Evolutionary conservation across 2,329 filamentous ascomycete species (phyloP), one percentile per base, ranked within the genome.

Genomic region (Penicillium sp.): DNA sequence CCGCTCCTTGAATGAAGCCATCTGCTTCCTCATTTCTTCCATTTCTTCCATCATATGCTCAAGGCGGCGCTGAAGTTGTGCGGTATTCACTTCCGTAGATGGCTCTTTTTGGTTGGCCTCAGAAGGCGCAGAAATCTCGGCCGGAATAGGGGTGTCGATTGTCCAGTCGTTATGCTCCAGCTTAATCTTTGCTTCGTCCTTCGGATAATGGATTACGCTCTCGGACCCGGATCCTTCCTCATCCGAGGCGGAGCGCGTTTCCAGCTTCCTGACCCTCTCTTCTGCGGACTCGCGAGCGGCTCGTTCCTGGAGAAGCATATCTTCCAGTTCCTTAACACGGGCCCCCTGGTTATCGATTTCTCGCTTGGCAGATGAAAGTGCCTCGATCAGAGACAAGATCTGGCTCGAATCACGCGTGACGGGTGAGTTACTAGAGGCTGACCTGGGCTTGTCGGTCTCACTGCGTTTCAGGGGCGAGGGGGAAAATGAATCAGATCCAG

Each of bases 281-380:
- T 98, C 93, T 0, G 92, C 92, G 45, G 83, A 79, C 62, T 95
- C 86, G 49, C 93, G 82, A 25, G 91, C 91, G 56, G 83, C 80
- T 24, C 89, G 82, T 70, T 98, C 93, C 63, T 86, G 84, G 43
- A 79, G 82, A 38, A 97, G 75, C 72, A 88, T 78, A 50, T 82
- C 80, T 66, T 97, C 92, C 10, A 97, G 75, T 60, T 91, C 87
- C 59, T 84, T 86, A 68, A 97, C 84, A 27, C 88, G 84, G 37
- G 83, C 79, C 44, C 82, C 84, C 66, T 96, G 90, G n/a, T 78
- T 81, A 62, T 95, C 90, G 37, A 96, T 82, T 65, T 96, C 91
- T 60, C 86, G 87, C 72, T 89, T 95, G 8, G 91, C 88, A 50
- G 81, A 83, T 46, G 86, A 88, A 38, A 98, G 75, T 18, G 89